These are phyloP conservation scores for Lepiota brunneoincarnata DNA, from an alignment of 768 basidiomycete species.

Conservation along the genomic window DNA sequence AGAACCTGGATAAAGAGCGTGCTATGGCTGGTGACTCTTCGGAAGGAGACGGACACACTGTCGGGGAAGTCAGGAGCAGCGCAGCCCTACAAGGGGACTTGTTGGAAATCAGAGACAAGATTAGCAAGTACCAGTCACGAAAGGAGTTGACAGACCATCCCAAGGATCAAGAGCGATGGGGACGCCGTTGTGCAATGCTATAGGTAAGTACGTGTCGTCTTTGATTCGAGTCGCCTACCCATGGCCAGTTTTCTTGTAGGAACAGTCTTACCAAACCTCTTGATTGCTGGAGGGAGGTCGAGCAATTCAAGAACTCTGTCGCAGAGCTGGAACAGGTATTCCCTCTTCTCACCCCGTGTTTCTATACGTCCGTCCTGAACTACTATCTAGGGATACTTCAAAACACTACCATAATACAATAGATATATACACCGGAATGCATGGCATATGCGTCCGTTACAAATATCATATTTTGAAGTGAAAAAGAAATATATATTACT, in stretches of 20 bases:
- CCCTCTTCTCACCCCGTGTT: neutral
- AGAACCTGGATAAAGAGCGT: slow-evolving; percentile 80
- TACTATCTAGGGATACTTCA: slow-evolving; percentile 54
- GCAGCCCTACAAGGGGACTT: slow-evolving; percentile 68
- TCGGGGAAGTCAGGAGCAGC: slow-evolving; percentile 54
- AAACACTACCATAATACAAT: slow-evolving; percentile 45
- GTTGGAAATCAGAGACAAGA: slow-evolving; percentile 68
- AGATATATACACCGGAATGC: slow-evolving; percentile 6
- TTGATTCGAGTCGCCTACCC: slow-evolving; percentile 3
- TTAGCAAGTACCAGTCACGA: slow-evolving; percentile 65
- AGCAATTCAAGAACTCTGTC: slow-evolving; percentile 67
- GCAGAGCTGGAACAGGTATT: slow-evolving; percentile 66
- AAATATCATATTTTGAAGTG: neutral
- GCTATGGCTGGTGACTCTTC: slow-evolving; percentile 43
- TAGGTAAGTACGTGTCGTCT: slow-evolving; percentile 40
- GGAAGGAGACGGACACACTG: slow-evolving; percentile 29
- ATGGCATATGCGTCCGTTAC: neutral
- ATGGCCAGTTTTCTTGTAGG: slow-evolving; percentile 35
- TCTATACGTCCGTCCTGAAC: slow-evolving; percentile 4
- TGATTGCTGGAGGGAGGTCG: slow-evolving; percentile 75
- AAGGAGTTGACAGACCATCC: slow-evolving; percentile 53
- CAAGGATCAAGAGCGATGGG: slow-evolving; percentile 51
- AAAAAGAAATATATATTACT: neutral
- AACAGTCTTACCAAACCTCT: slow-evolving; percentile 49
- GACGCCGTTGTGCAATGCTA: slow-evolving; percentile 75